Conservation (phyloP, 192 early-diverging fungal genomes). For the Phycomyces nitens region DNA sequence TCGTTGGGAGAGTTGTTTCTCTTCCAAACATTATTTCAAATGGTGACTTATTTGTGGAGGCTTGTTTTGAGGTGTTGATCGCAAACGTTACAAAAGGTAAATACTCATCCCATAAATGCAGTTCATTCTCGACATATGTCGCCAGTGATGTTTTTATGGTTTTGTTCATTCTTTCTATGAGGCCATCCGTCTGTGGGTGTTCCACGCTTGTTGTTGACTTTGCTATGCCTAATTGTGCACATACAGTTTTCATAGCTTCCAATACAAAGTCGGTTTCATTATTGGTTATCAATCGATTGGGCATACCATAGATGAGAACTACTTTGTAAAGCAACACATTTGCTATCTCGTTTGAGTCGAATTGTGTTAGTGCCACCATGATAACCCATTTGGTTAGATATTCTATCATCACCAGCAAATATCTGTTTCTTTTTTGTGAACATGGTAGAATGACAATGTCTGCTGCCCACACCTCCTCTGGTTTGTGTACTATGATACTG, state of each 20-base stretch:
- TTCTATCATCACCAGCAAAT: slow-evolving; percentile 2
- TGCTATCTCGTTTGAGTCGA: neutral
- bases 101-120: neutral
- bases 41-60: neutral
- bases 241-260: neutral
- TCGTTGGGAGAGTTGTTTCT: neutral
- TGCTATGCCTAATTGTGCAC: neutral
- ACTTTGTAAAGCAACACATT: neutral
- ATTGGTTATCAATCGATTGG: neutral
- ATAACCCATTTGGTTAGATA: slow-evolving; percentile 9
- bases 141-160: neutral
- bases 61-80: neutral
- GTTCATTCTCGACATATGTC: neutral
- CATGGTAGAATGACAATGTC: slow-evolving; percentile 3
- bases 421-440: slow-evolving; percentile 1
- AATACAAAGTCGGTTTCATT: neutral
- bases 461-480: neutral
- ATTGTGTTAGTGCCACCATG: neutral
- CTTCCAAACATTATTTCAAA: slow-evolving; percentile 4
- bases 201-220: slow-evolving; percentile 4
- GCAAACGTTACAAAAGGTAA: neutral
- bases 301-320: neutral
- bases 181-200: neutral
- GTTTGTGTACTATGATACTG: neutral
- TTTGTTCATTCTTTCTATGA: slow-evolving; percentile 9